Evolutionary conservation across 2,329 filamentous ascomycete species (phyloP), one percentile per base, ranked within the genome.

Genomic region (Triangularia setosa): DNA sequence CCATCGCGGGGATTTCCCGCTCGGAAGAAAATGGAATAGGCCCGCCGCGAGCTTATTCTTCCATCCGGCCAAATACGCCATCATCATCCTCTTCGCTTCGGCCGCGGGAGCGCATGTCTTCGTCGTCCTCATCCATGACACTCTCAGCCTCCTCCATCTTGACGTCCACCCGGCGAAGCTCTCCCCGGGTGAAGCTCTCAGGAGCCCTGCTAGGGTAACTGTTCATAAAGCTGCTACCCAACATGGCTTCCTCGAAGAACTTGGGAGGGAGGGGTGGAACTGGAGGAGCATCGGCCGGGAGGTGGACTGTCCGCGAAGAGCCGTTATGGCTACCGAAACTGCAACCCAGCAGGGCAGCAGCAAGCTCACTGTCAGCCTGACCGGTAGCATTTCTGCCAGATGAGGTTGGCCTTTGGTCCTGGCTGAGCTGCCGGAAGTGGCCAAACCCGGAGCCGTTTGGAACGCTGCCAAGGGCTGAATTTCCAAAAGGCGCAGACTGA

Each of bases 61-160:
- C 95, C 94, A 98, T 98, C 70, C 87, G 87, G 64, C 93, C 93
- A 81, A 99, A 99, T 72, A 98, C 90, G 74, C 93, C 93, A 69
- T 97, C 93, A 70, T 98, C 94, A 68, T 96, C 93, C 71, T 97
- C 93, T 71, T 96, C 91, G 76, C 88, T 90, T 67, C 90, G 85
- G 59, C 85, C 85, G 62, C 86, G 84, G 58, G 82, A 84, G 62
- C 79, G 82, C 70, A 80, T 79, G 72, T 87, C 86, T 64, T 87
- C 87, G 66, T 90, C 87, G 70, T 89, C 87, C 62, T 92, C 88
- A 68, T 87, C 87, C 71, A 82, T 81, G 68, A 84, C 81, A 75
- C 84, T 88, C 64, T 87, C 87, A 69, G 85, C 80, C 59, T 87
- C 86, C 69, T 88, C 86, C 83, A 88, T 90, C 77, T 87, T 88